Evolutionary conservation across 2,329 filamentous ascomycete species (phyloP), one percentile per base, ranked within the genome.

Genomic region (Iodosphaeria phyllophila): DNA sequence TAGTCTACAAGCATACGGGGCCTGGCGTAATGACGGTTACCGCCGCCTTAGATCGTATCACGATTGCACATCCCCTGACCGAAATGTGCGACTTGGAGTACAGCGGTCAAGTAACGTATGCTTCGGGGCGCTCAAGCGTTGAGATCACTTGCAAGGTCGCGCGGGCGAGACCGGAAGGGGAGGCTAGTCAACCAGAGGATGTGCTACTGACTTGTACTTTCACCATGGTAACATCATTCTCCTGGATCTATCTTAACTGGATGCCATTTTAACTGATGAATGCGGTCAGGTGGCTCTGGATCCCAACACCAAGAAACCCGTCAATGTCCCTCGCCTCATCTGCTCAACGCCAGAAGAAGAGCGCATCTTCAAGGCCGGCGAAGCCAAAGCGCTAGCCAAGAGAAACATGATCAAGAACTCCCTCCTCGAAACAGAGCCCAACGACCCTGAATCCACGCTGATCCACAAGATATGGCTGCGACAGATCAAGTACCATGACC

Each of bases 71-170:
- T 30, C 74, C 75, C 1, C 52, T 83, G 13, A 74, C 67, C 18
- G 74, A 82, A 38, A 79, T 84, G 27, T 82, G 75, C 35, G 76
- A 84, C 43, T 62, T 84, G 7, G 71, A 83, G 39, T 62, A 80
- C 19, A 77, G 71, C 21, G 58, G 58, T 4, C 54, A 55, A 30
- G 56, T 59, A 6, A 58, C 75, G 0, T 82, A 79, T 41, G 74
- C 75, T 0, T 74, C 75, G 1, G 75, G 76, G 0, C 52, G 74
- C 29, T 76, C 69, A 30, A 78, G 72, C 41, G 66, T 79, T 47
- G 75, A 82, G 36, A 70, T 82, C 6, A 77, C 74, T 0, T 63
- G 77, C 35, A 71, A 77, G 41, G 74, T 82, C 11, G 70, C 74
- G 6, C 75, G 74, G 39, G 73, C 66, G 0, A 63, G 70, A 1